Conservation (phyloP, 2,329 filamentous ascomycete species). For the Sporothrix pallida region DNA sequence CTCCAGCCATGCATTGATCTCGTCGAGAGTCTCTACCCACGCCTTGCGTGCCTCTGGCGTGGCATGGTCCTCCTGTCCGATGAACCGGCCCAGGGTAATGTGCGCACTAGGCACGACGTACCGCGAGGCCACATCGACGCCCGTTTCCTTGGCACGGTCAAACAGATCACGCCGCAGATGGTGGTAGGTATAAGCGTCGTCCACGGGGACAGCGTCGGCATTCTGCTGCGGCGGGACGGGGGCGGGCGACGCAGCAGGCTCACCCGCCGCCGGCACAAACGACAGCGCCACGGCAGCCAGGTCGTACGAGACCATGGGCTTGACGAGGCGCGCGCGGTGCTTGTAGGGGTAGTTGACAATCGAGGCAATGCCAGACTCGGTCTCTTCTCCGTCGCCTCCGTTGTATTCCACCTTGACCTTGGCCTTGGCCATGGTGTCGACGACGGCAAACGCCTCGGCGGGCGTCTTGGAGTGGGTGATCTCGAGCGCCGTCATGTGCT, state of each 20-base stretch:
- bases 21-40: slow-evolving; percentile 75
- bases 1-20: slow-evolving; percentile 77
- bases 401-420: neutral
- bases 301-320: slow-evolving; percentile 83
- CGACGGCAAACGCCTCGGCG: slow-evolving; percentile 68
- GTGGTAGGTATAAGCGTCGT: slow-evolving; percentile 83
- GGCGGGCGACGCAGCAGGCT: slow-evolving; percentile 54
- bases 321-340: slow-evolving; percentile 77
- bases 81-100: slow-evolving; percentile 83
- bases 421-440: slow-evolving; percentile 54
- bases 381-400: neutral
- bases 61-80: slow-evolving; percentile 69
- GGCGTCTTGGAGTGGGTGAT: slow-evolving; percentile 78
- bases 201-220: slow-evolving; percentile 41
- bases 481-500: slow-evolving; percentile 88
- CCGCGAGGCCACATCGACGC: slow-evolving; percentile 73
- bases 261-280: slow-evolving; percentile 79
- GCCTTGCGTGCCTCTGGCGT: slow-evolving; percentile 61
- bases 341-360: slow-evolving; percentile 66
- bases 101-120: slow-evolving; percentile 92
- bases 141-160: slow-evolving; percentile 62
- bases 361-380: slow-evolving; percentile 55
- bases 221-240: slow-evolving; percentile 46
- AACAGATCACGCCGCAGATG: slow-evolving; percentile 84
- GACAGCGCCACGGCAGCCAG: slow-evolving; percentile 83